Evolutionary conservation across 306 rosid species (phyloP), one percentile per base, ranked within the genome.

Genomic region (Ormosia emarginata): DNA sequence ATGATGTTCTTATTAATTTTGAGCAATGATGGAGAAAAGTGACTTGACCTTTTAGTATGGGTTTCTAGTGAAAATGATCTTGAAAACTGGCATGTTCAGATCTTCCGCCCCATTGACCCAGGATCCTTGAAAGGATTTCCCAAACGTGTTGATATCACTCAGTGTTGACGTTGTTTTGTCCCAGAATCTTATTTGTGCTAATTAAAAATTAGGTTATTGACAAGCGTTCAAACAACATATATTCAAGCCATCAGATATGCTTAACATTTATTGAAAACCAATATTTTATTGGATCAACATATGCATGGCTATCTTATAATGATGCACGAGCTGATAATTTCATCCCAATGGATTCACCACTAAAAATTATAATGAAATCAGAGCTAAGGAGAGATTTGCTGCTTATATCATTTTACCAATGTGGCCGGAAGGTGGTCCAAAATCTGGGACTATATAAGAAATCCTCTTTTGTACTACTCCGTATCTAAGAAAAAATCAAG

Each of bases 371-470:
- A 89, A 88, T 90, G 93, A 95, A 85, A 95, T 95, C 70, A 92
- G 74, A 89, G 92, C 97, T 30, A 81, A 86, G 10, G 99, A 95
- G 88, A 92, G 98, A 88, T 93, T 95, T 87, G 91, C 94, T 32
- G 98, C 93, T 73, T 95, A 93, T 78, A 13, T 92, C 76, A 82
- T 95, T 47, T 15, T 93, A 78, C 98, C 99, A 15, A 79, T 95
- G 98, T 95, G 99, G 99, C 99, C 97, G 32, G 97, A 95, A 88
- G 99, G 99, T 81, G 97, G 91, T 89, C 99, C 99, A 12, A 91
- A 84, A 56, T 15, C 91, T 56, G 92, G 64, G 50, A 15, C 98
- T 33, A 43, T 93, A 97, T 98, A 93, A 90, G 99, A 95, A 90
- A 95, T 95, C 66, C 99, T 95, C 71, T 95, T 69, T 86, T 95